These are phyloP conservation scores for Chlamydomonas incerta DNA, from an alignment of 139 green algal species.

Conservation along the genomic window DNA sequence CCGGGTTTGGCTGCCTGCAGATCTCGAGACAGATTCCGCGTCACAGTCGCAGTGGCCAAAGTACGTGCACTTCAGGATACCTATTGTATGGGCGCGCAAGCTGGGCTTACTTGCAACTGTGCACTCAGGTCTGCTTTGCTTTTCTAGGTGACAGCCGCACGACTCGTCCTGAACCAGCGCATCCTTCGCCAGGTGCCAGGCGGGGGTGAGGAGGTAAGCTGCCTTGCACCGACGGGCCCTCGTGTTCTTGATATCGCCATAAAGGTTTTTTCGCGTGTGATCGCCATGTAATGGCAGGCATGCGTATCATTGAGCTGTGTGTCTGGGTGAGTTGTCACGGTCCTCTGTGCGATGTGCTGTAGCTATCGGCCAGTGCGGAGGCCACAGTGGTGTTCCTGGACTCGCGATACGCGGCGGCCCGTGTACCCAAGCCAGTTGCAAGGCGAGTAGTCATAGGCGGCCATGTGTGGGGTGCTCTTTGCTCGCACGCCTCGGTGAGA, in stretches of 20 bases:
- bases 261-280: no score
- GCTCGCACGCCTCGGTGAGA: no score
- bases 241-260: no score
- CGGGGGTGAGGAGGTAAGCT: neutral
- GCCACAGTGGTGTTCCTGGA: constrained; percentile 43
- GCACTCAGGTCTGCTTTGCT: no score
- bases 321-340: neutral
- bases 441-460: constrained; percentile 2
- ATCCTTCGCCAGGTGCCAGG: neutral
- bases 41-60: neutral
- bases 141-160: constrained; percentile 19
- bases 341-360: neutral
- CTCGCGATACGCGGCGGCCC: neutral
- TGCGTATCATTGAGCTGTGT: neutral
- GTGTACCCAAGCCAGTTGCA: neutral
- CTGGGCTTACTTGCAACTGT: no score
- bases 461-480: no score
- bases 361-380: constrained; percentile 28
- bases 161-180: constrained; percentile 30
- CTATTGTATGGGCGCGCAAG: no score
- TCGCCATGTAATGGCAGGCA: no score
- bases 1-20: neutral
- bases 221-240: no score
- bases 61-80: no score
- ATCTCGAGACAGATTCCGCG: constrained; percentile 30